Percentiles rank a stretch among this genome's conserved stretches.
Conservation (phyloP, 1,284 basidiomycete species). For the Anthracocystis panici-leucophaei region DNA sequence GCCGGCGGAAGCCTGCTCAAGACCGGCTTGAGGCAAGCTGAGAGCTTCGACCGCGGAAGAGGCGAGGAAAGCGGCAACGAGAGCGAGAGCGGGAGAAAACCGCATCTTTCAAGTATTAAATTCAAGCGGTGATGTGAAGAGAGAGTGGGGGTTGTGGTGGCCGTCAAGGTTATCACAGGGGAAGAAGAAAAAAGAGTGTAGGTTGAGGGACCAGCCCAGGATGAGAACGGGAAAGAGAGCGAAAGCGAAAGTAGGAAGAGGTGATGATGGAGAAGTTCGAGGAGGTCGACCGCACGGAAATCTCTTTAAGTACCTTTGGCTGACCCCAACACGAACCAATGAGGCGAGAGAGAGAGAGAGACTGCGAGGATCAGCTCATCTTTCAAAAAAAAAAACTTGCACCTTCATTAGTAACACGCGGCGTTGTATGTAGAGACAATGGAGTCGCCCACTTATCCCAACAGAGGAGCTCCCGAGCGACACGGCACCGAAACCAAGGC, state of each 20-base stretch:
- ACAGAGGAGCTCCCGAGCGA: no score
- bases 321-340: not conserved
- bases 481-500: no score
- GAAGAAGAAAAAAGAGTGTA: slow-evolving; percentile 15
- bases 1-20: slow-evolving; percentile 1
- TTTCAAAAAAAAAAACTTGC: not conserved
- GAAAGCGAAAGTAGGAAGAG: not conserved
- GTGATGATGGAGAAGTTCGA: not conserved
- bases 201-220: slow-evolving; percentile 32
- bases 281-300: not conserved
- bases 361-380: no score
- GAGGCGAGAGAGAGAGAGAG: not conserved
- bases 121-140: not conserved
- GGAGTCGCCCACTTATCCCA: no score
- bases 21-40: slow-evolving; percentile 13
- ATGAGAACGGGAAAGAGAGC: not conserved
- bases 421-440: no score
- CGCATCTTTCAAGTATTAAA: slow-evolving; percentile 22
- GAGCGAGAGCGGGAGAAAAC: slow-evolving; percentile 23
- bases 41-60: slow-evolving; percentile 15
- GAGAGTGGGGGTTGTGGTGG: no score
- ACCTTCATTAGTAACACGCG: no score
- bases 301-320: not conserved
- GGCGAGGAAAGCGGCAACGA: slow-evolving; percentile 28
- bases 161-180: not conserved